Evolutionary conservation across 2,329 filamentous ascomycete species (phyloP).

Genomic region (Talaromyces marneffei): DNA sequence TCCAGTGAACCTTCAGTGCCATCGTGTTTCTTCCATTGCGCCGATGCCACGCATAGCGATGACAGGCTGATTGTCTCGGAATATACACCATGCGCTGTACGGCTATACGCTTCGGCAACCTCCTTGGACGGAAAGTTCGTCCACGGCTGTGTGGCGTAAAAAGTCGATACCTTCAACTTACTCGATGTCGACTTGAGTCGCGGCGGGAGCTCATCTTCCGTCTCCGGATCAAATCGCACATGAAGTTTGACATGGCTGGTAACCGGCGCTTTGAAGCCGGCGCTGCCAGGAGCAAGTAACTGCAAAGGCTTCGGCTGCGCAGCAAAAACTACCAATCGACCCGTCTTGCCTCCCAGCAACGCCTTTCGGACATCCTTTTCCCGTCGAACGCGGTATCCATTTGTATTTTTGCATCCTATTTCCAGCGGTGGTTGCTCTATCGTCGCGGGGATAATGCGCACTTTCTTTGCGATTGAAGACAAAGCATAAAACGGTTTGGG

Average conservation of each 20-base stretch:
- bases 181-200: constrained; percentile 47
- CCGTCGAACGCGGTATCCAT: constrained; percentile 48
- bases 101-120: constrained; percentile 13
- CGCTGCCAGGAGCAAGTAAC: constrained; percentile 37
- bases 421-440: constrained; percentile 56
- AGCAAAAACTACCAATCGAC: constrained; percentile 53
- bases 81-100: constrained; percentile 46
- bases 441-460: constrained; percentile 55
- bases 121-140: constrained; percentile 42
- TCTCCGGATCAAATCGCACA: constrained; percentile 56
- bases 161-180: constrained; percentile 55
- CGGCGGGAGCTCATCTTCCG: constrained; percentile 46
- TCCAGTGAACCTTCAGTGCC: constrained; percentile 20
- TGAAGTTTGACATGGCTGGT: constrained; percentile 52
- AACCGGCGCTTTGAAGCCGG: constrained; percentile 21
- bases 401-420: constrained; percentile 39
- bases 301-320: constrained; percentile 54
- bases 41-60: constrained; percentile 51
- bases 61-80: constrained; percentile 49
- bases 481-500: constrained; percentile 40
- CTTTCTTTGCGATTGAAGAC: constrained; percentile 48
- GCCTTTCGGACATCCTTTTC: constrained; percentile 59
- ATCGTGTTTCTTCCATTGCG: constrained; percentile 50
- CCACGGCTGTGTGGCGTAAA: constrained; percentile 50
- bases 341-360: constrained; percentile 53